These are phyloP conservation scores for Metarhizium sp. DNA, from an alignment of 2,329 filamentous ascomycete genomes.

Conservation along the genomic window DNA sequence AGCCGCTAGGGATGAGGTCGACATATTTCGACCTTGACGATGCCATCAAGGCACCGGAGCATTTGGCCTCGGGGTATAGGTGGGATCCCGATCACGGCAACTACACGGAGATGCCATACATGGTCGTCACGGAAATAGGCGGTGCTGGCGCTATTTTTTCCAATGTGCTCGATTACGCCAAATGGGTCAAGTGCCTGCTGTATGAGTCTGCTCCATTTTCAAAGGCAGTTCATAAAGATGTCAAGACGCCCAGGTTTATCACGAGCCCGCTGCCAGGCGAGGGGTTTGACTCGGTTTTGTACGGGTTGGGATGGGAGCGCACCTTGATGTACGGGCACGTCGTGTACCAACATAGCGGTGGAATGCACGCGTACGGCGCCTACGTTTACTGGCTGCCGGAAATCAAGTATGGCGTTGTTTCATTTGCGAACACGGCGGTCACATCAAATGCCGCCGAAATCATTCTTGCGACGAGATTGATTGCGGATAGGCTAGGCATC, in stretches of 20 bases:
- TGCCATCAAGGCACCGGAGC: slow-evolving; percentile 14
- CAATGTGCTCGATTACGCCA: slow-evolving; percentile 39
- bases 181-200: slow-evolving; percentile 41
- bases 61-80: slow-evolving; percentile 33
- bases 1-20: slow-evolving; percentile 36
- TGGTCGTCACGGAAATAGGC: slow-evolving; percentile 18
- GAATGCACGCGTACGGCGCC: slow-evolving; percentile 16
- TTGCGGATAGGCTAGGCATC: slow-evolving; percentile 20
- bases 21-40: slow-evolving; percentile 25
- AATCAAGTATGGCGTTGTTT: slow-evolving; percentile 19
- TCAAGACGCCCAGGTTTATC: slow-evolving; percentile 23
- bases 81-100: slow-evolving; percentile 21
- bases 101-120: slow-evolving; percentile 18
- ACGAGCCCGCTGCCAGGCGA: neutral
- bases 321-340: slow-evolving; percentile 16
- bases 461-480: slow-evolving; percentile 15
- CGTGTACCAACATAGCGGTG: slow-evolving; percentile 21
- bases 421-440: slow-evolving; percentile 29
- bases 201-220: slow-evolving; percentile 16
- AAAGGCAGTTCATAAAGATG: slow-evolving; percentile 15
- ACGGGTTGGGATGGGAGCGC: slow-evolving; percentile 21
- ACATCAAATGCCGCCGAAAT: slow-evolving; percentile 25
- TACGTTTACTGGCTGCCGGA: slow-evolving; percentile 23
- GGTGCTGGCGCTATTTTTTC: slow-evolving; percentile 34
- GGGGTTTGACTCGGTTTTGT: slow-evolving; percentile 13